A percentile compares a stretch with the other conserved stretches of the same genome.
These are phyloP conservation scores for Elsinoe fawcettii DNA, from an alignment of 2,329 filamentous ascomycete genomes.

Conservation along the genomic window DNA sequence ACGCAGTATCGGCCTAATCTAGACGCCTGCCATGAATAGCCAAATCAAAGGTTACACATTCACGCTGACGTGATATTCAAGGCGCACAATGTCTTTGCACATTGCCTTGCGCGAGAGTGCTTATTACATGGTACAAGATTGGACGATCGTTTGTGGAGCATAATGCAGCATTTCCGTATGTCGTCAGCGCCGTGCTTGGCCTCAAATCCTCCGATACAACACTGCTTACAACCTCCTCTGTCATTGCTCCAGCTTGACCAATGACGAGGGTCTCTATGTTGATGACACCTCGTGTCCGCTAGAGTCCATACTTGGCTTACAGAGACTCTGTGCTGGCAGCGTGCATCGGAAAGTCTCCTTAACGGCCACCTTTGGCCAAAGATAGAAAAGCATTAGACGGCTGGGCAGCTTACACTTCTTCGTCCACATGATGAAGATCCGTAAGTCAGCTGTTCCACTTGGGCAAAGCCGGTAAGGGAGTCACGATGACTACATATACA, in stretches of 20 bases:
- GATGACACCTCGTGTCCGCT: not conserved
- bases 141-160: not conserved
- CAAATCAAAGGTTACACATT: not conserved
- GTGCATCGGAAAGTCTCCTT: no score
- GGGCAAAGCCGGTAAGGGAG: no score
- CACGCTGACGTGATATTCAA: not conserved
- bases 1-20: no score
- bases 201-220: not conserved
- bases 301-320: no score
- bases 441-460: no score
- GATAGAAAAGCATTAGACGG: no score
- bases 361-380: no score
- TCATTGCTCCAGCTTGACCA: not conserved
- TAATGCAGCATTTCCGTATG: not conserved
- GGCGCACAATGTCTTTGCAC: not conserved
- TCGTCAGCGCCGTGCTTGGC: not conserved
- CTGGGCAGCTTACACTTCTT: no score
- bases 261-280: not conserved
- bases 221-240: not conserved
- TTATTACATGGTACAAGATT: not conserved
- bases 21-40: not conserved
- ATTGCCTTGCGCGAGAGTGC: not conserved
- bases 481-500: no score
- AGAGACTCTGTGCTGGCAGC: no score
- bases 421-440: no score